Evolutionary conservation across 2,329 filamentous ascomycete species (phyloP).

Genomic region (Bipolaris zeicola): DNA sequence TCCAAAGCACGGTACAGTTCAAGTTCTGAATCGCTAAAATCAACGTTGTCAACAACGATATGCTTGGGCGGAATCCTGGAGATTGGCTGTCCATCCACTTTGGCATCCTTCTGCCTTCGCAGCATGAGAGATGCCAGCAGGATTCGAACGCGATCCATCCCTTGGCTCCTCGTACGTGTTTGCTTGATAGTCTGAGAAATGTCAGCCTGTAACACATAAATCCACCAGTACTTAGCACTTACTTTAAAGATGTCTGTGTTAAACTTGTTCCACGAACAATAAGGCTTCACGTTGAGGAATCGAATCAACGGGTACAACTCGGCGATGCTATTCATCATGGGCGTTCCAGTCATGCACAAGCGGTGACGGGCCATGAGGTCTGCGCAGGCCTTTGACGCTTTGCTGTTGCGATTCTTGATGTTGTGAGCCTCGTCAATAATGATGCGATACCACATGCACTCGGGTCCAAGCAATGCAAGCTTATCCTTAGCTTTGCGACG

Average conservation of each 20-base stretch:
- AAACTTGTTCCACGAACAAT: constrained; percentile 69
- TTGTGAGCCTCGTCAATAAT: constrained; percentile 81
- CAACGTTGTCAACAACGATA: constrained; percentile 65
- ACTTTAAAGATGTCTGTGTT: constrained; percentile 59
- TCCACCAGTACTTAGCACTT: neutral
- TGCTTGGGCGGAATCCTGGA: constrained; percentile 70
- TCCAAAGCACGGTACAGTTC: constrained; percentile 71
- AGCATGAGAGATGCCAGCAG: constrained; percentile 81
- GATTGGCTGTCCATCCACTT: constrained; percentile 80
- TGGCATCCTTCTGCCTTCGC: constrained; percentile 78
- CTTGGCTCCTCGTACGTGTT: constrained; percentile 43
- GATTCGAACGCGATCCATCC: constrained; percentile 74
- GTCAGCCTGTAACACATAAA: neutral
- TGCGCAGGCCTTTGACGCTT: constrained; percentile 65
- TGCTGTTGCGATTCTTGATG: constrained; percentile 76
- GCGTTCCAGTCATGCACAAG: constrained; percentile 79
- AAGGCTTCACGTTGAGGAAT: constrained; percentile 79
- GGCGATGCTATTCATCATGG: constrained; percentile 84
- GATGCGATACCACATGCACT: constrained; percentile 65
- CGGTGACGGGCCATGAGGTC: constrained; percentile 65
- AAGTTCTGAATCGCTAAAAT: constrained; percentile 69
- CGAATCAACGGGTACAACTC: constrained; percentile 79
- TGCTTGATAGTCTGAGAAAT: constrained; percentile 50
- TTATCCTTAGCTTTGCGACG: constrained; percentile 28
- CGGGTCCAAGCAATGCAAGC: constrained; percentile 61